Evolutionary conservation across 768 basidiomycete species (phyloP).

Genomic region (Naganishia antarctica): DNA sequence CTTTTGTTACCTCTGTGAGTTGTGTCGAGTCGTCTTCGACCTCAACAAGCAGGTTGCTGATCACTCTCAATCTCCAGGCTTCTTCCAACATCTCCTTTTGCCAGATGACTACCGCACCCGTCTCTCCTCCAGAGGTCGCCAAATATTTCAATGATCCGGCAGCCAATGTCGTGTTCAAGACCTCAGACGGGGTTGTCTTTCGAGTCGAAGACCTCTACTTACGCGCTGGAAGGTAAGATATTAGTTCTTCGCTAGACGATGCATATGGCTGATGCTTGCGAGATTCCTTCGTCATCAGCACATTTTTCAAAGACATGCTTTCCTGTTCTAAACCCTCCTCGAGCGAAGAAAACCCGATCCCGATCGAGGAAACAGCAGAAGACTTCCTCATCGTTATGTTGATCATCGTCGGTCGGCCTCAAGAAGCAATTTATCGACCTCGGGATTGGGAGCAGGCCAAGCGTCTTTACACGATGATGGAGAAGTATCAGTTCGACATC

Average conservation of each 20-base stretch:
- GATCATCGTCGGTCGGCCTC: not conserved
- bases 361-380: not conserved
- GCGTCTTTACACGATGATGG: not conserved
- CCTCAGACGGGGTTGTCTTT: not conserved
- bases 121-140: not conserved
- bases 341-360: not conserved
- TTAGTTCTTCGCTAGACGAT: too few species aligned
- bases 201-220: not conserved
- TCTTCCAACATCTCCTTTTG: not conserved
- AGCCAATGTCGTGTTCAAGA: not conserved
- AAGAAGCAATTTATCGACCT: not conserved
- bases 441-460: not conserved
- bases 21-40: too few species aligned
- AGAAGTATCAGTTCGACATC: constrained; percentile 6
- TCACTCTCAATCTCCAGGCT: too few species aligned
- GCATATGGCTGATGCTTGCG: too few species aligned
- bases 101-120: not conserved
- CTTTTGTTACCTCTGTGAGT: too few species aligned
- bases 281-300: not conserved
- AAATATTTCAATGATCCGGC: not conserved
- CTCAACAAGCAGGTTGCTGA: too few species aligned
- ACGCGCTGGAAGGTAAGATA: not conserved
- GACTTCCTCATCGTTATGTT: not conserved
- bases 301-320: constrained; percentile 1
- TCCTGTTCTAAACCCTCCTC: not conserved